Conservation (phyloP, 306 rosid species). For the Betula pendula region DNA sequence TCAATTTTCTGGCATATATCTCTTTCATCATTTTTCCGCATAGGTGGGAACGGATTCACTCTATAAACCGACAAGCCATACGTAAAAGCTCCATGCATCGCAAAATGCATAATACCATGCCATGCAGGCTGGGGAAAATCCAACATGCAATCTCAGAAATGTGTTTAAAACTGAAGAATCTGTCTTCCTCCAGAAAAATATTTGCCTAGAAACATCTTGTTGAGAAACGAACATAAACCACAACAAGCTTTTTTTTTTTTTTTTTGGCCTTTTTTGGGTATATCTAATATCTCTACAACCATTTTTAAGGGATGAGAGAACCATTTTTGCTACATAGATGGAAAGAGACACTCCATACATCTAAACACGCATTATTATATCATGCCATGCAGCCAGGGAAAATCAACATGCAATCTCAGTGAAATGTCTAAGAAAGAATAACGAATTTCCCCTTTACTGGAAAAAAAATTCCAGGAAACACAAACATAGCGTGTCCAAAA, state of each 20-base stretch:
- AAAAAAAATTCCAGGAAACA: neutral
- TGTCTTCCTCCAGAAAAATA: neutral
- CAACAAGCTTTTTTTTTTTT: neutral
- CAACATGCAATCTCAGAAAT: neutral
- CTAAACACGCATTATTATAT: neutral
- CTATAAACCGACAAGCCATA: neutral
- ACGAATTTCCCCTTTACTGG: neutral
- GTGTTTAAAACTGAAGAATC: neutral
- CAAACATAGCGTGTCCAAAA: neutral
- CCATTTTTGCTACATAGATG: no score
- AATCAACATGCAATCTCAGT: neutral
- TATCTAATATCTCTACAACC: neutral
- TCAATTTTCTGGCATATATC: neutral
- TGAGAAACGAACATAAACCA: neutral
- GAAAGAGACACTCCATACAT: neutral
- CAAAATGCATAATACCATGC: neutral
- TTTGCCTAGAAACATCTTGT: neutral
- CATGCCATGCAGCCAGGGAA: neutral
- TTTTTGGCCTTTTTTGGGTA: neutral
- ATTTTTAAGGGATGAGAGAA: neutral
- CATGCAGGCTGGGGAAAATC: neutral
- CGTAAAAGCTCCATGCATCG: neutral
- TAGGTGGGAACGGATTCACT: neutral
- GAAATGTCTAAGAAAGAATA: neutral
- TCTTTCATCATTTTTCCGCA: neutral